Percentiles rank a stretch among this genome's conserved stretches.
Evolutionary conservation across 2,329 filamentous ascomycete genomes (phyloP).

Genomic region (Plenodomus biglobosus): DNA sequence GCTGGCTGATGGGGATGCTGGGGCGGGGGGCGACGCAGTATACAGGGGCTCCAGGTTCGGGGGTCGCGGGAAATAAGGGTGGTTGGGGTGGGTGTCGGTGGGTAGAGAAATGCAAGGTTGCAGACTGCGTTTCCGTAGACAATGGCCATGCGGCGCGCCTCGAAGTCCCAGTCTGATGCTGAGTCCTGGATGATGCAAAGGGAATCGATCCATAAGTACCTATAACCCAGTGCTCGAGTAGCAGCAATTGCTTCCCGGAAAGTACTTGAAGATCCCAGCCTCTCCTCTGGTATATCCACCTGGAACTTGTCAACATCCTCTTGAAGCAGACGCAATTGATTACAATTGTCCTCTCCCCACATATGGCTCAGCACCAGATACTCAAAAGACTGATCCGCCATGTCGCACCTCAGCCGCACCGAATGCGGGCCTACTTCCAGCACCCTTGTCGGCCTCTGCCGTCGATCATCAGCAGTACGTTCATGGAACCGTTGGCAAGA

Average conservation of each 20-base stretch:
- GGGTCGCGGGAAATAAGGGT: slow-evolving; percentile 2
- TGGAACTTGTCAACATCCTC: slow-evolving; percentile 1
- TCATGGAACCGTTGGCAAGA: slow-evolving; percentile 7
- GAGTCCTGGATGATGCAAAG: slow-evolving; percentile 23
- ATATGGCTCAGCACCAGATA: slow-evolving; percentile 15
- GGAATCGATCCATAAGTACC: slow-evolving; percentile 29
- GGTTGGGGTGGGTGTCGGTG: not conserved
- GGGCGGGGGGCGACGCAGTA: too few species aligned
- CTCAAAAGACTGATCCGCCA: slow-evolving; percentile 1
- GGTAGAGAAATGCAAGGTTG: slow-evolving; percentile 16
- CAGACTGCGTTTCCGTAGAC: slow-evolving; percentile 14
- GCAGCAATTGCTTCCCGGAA: slow-evolving; percentile 19
- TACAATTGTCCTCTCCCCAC: slow-evolving; percentile 1
- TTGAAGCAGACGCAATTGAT: slow-evolving; percentile 1
- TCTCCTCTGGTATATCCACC: not conserved
- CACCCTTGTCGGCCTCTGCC: slow-evolving; percentile 8
- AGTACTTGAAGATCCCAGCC: slow-evolving; percentile 4
- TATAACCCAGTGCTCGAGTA: slow-evolving; percentile 11
- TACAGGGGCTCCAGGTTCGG: slow-evolving; percentile 7
- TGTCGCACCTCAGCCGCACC: too few species aligned
- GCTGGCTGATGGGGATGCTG: too few species aligned
- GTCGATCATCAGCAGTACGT: not conserved
- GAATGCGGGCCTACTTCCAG: too few species aligned
- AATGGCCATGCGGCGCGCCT: slow-evolving; percentile 11
- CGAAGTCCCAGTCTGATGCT: slow-evolving; percentile 7